phyloP scores from a whole-genome alignment of 768 basidiomycete species.

The Megacollybia marginata region DNA sequence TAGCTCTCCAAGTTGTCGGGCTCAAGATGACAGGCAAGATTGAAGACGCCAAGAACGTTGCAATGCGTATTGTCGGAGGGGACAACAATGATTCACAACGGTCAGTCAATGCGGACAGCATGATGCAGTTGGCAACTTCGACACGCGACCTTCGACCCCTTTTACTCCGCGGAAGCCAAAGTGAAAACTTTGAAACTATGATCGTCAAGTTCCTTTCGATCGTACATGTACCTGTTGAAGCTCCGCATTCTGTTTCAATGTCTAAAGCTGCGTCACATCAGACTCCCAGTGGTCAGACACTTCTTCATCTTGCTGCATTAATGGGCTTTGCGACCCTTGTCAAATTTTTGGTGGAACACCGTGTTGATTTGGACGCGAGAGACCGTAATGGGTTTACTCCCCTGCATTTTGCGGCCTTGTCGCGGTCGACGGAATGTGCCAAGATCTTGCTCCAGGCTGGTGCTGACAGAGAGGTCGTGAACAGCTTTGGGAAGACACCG shows the following conservation, averaged over 20 bases:
- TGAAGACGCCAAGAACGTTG: constrained; percentile 88
- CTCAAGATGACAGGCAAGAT: constrained; percentile 95
- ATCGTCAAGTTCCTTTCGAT: constrained; percentile 78
- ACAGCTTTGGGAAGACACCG: constrained; percentile 63
- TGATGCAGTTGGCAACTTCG: constrained; percentile 47
- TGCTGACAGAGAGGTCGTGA: constrained; percentile 72
- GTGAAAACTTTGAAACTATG: constrained; percentile 62
- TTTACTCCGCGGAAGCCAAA: constrained; percentile 48
- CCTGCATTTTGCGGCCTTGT: constrained; percentile 76
- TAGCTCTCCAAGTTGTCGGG: constrained; percentile 91
- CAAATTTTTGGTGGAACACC: constrained; percentile 61
- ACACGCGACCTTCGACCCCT: constrained; percentile 50
- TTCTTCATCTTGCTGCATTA: constrained; percentile 83
- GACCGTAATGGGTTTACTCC: constrained; percentile 91
- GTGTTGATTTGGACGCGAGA: constrained; percentile 73
- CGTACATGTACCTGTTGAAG: constrained; percentile 58
- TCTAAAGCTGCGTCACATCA: constrained; percentile 60
- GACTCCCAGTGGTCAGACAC: constrained; percentile 71
- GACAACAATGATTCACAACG: constrained; percentile 26
- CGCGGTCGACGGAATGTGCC: constrained; percentile 55
- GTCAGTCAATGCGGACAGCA: constrained; percentile 18
- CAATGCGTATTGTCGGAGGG: constrained; percentile 76
- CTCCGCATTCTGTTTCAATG: constrained; percentile 35
- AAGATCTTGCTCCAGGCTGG: constrained; percentile 68
- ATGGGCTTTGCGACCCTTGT: constrained; percentile 69